Base-by-base conservation (phyloP, 1,139 yeast species). In the Lodderomyces elongisporus region DNA sequence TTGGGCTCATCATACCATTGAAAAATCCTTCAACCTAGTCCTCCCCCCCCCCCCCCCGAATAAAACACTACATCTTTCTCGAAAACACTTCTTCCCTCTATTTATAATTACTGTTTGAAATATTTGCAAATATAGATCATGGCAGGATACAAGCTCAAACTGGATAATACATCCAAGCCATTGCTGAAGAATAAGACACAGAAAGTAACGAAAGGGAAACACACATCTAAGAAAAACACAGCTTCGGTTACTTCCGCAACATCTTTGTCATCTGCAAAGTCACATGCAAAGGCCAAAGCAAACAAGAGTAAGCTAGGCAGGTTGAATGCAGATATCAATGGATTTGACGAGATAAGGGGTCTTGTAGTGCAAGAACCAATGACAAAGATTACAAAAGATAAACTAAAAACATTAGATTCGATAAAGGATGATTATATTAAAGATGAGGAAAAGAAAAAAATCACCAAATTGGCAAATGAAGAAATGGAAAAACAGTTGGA, bases 401-500 rank as follows among this genome's bases (percentile, higher is more conserved):
- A 48, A 8, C 13, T 31, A 31, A 54, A 49, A 32, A 58, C 52
- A 1, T 52, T 67, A 36, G 65, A 61, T 33, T 60, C 64, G 2
- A 49, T 58, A 34, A 52, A 61, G 37, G 60, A 61, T 20, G 88
- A 76, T 43, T 57, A 66, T 38, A 55, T 58, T 33, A 56, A 59
- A 27, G 69, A 69, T 30, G 61, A 65, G 37, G 56, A 66, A 37
- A 54, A 53, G 12, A 58, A 60, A 39, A 52, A 54, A 16, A 51
- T 60, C 36, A 58, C 65, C 29, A 62, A 69, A 43, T 53, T 62
- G 34, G 69, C 74, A 3, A 75, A 79, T 25, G 59, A 61, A 27
- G 81, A 74, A 36, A 51, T 83, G 33, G 50, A 66, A 32, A 60
- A 62, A 36, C 89, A 82, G 53, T 58, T 82, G 41, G 85, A 79